A percentile compares a stretch with the other conserved stretches of the same genome.
These are phyloP conservation scores for Tuber borchii DNA, from an alignment of 495 filamentous ascomycete genomes.

Conservation along the genomic window DNA sequence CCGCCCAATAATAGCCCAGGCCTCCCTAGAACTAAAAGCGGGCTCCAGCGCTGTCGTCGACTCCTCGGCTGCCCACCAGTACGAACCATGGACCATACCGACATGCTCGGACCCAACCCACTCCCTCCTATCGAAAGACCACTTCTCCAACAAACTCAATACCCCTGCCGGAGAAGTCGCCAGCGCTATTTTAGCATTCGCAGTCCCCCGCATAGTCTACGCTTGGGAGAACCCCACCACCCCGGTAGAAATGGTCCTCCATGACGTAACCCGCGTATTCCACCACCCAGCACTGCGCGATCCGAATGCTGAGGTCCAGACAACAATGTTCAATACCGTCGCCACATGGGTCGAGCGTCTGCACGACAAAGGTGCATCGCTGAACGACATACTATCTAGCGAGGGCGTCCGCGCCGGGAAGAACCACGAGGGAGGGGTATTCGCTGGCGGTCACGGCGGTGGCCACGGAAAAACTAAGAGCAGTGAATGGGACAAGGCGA, in stretches of 20 bases:
- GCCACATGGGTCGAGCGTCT: slow-evolving; percentile 65
- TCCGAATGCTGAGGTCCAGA: slow-evolving; percentile 65
- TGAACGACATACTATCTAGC: slow-evolving; percentile 65
- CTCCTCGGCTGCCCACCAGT: slow-evolving; percentile 75
- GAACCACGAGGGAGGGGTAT: slow-evolving; percentile 56
- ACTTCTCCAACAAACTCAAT: slow-evolving; percentile 90
- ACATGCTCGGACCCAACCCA: slow-evolving; percentile 86
- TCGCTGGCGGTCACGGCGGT: slow-evolving; percentile 31
- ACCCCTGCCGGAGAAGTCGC: slow-evolving; percentile 78
- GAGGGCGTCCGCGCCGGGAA: slow-evolving; percentile 71
- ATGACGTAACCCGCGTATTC: slow-evolving; percentile 71
- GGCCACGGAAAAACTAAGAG: slow-evolving; percentile 34
- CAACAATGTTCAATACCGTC: slow-evolving; percentile 78
- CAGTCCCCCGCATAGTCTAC: slow-evolving; percentile 76
- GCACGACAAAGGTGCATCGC: slow-evolving; percentile 54
- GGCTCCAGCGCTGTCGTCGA: slow-evolving; percentile 75
- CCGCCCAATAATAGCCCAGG: slow-evolving; percentile 80
- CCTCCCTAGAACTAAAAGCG: slow-evolving; percentile 70
- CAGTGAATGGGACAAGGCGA: slow-evolving; percentile 37
- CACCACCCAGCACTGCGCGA: slow-evolving; percentile 81
- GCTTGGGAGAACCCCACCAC: slow-evolving; percentile 83
- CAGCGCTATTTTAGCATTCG: slow-evolving; percentile 69
- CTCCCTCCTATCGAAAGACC: slow-evolving; percentile 90
- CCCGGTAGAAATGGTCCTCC: slow-evolving; percentile 67
- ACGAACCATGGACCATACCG: slow-evolving; percentile 82